Evolutionary conservation across 768 basidiomycete genomes (phyloP), one percentile per base, ranked within the genome.

Genomic region (Phanerochaete sordida): DNA sequence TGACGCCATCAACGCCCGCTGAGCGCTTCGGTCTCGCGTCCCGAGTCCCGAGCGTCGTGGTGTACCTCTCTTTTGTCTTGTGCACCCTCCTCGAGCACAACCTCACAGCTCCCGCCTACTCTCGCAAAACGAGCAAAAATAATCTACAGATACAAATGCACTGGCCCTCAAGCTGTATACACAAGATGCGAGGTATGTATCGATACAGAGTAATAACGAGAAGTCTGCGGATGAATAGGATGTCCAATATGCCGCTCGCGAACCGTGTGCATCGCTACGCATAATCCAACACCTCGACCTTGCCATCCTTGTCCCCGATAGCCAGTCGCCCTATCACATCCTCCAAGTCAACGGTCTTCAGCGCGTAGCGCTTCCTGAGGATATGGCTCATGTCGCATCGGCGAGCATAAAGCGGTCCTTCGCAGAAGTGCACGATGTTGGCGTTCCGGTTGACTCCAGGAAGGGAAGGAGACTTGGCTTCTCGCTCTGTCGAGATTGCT

Each of bases 291-390:
- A 75, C 66, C 47, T 73, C 67, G 21, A 75, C 66, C 50, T 56
- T 68, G n/a, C 74, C 74, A 37, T 66, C 68, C 27, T 68, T 64
- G 19, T 73, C 68, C 21, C 74, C 74, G 35, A 75, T 61, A 16
- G 69, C 74, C 44, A 75, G 68, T 31, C 74, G 63, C 5, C 74
- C 74, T 2, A 74, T 70, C 3, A 68, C 69, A 56, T 75, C 74
- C 54, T 75, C 74, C 31, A 75, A 47, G 35, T 69, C 71, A 5
- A 68, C 69, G 0, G 70, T 48, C 5, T 62, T 46, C 23, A 75
- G 61, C 23, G 68, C 56, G 51, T 75, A 74, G 53, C 66, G 68
- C 60, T 68, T 67, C 54, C 65, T 60, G 11, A 68, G 30, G 43
- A 75, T 65, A 59, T 75, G 74, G 51, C 69, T 67, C 60, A 68